These are phyloP conservation scores for Posidonia oceanica DNA, from an alignment of 116 monocot genomes.

Conservation along the genomic window DNA sequence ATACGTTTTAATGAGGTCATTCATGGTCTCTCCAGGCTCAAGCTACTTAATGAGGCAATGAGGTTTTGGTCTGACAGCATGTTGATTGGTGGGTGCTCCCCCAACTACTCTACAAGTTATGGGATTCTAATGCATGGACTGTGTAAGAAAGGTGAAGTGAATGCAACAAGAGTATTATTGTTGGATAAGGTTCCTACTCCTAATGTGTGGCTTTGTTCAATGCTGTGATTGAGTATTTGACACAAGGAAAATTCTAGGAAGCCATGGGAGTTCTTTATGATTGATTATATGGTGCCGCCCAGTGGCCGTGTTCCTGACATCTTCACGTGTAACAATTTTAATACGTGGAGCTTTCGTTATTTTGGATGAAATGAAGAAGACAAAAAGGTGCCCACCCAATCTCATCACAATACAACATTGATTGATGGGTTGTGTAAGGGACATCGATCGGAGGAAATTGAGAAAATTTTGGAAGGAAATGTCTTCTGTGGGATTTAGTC, in stretches of 20 bases:
- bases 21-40: slow-evolving; percentile 43
- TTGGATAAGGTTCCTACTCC: slow-evolving; percentile 28
- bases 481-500: slow-evolving; percentile 39
- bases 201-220: slow-evolving; percentile 56
- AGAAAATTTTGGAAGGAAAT: slow-evolving; percentile 50
- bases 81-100: slow-evolving; percentile 39
- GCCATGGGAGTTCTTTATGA: slow-evolving; percentile 37
- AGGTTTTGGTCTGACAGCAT: slow-evolving; percentile 74
- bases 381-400: slow-evolving; percentile 44
- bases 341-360: slow-evolving; percentile 37
- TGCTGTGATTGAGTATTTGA: slow-evolving; percentile 62
- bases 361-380: slow-evolving; percentile 68
- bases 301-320: slow-evolving; percentile 59
- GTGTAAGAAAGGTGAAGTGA: slow-evolving; percentile 55
- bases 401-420: slow-evolving; percentile 58
- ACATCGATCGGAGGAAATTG: slow-evolving; percentile 34
- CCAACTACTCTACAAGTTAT: slow-evolving; percentile 51
- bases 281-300: slow-evolving; percentile 17
- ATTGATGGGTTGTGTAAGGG: slow-evolving; percentile 56
- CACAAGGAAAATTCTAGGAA: slow-evolving; percentile 36
- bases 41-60: slow-evolving; percentile 38
- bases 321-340: slow-evolving; percentile 77
- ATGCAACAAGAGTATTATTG: slow-evolving; percentile 40
- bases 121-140: slow-evolving; percentile 61
- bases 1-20: slow-evolving; percentile 70